These are phyloP conservation scores for Lepidium didymum DNA, from an alignment of 345 rosid genomes.

Conservation along the genomic window DNA sequence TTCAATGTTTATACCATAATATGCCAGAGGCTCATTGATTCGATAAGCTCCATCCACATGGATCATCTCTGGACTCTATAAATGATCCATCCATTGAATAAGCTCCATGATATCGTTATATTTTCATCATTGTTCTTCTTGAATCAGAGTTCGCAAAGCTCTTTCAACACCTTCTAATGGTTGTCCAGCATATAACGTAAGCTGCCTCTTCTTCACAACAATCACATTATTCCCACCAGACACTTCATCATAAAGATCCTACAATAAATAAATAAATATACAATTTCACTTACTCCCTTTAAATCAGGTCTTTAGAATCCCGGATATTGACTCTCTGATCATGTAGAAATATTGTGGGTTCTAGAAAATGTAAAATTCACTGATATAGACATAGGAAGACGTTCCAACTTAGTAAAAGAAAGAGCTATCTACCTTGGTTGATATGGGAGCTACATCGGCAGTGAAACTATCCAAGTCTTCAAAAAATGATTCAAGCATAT, in stretches of 20 bases:
- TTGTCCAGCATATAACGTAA: slow-evolving; percentile 68
- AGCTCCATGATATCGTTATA: too few relatives aligned
- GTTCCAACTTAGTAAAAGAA: not conserved
- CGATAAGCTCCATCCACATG: not conserved
- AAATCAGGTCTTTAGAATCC: not conserved
- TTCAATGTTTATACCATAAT: not conserved
- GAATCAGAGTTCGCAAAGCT: slow-evolving; percentile 47
- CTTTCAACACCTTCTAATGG: slow-evolving; percentile 65
- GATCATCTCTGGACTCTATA: not conserved
- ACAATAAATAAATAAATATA: not conserved
- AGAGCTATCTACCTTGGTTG: slow-evolving; percentile 41
- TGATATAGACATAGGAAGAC: not conserved
- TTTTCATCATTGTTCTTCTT: slow-evolving; percentile 25
- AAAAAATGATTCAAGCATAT: slow-evolving; percentile 55
- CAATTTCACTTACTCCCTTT: not conserved
- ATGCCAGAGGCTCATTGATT: not conserved
- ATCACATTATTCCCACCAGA: slow-evolving; percentile 40
- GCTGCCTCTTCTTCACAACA: slow-evolving; percentile 71
- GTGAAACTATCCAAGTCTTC: slow-evolving; percentile 62
- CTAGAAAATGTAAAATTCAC: not conserved
- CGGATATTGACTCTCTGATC: not conserved
- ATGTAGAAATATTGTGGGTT: not conserved
- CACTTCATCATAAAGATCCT: slow-evolving; percentile 59
- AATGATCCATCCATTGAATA: too few relatives aligned
- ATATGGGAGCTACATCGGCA: slow-evolving; percentile 53